Conservation (phyloP, 1,284 basidiomycete genomes). For the Heterobasidion annosum region DNA sequence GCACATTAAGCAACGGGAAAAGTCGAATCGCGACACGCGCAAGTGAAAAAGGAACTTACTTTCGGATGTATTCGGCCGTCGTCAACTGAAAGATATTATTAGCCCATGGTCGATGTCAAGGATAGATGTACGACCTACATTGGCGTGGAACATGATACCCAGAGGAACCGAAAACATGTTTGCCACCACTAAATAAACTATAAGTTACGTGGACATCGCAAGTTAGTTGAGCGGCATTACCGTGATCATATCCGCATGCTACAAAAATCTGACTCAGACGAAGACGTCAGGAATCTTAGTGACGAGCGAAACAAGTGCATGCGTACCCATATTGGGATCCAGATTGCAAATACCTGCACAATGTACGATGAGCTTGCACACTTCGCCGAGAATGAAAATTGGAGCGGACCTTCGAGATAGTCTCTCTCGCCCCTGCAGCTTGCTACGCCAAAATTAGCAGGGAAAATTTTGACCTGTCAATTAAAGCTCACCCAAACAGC, state of each 20-base stretch:
- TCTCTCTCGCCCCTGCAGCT: conserved; percentile 64
- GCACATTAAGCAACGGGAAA: too few species aligned
- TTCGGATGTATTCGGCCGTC: conserved; percentile 54
- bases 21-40: neutral
- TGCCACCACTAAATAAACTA: conserved; percentile 36
- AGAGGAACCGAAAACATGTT: conserved; percentile 72
- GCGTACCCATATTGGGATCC: conserved; percentile 68
- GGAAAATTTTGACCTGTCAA: neutral
- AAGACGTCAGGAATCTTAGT: neutral
- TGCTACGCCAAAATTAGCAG: conserved; percentile 32
- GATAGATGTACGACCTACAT: conserved; percentile 27
- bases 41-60: conserved; percentile 29
- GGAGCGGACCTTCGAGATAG: conserved; percentile 51
- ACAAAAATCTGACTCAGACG: conserved; percentile 48
- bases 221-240: conserved; percentile 23
- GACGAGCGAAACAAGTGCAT: neutral
- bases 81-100: conserved; percentile 31
- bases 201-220: neutral
- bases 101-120: too few species aligned
- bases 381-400: neutral
- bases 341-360: conserved; percentile 49
- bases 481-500: conserved; percentile 57
- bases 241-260: conserved; percentile 65
- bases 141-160: conserved; percentile 64
- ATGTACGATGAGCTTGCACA: conserved; percentile 1